These are phyloP conservation scores for Jatropha podagrica DNA, from an alignment of 441 rosid genomes.

Conservation along the genomic window DNA sequence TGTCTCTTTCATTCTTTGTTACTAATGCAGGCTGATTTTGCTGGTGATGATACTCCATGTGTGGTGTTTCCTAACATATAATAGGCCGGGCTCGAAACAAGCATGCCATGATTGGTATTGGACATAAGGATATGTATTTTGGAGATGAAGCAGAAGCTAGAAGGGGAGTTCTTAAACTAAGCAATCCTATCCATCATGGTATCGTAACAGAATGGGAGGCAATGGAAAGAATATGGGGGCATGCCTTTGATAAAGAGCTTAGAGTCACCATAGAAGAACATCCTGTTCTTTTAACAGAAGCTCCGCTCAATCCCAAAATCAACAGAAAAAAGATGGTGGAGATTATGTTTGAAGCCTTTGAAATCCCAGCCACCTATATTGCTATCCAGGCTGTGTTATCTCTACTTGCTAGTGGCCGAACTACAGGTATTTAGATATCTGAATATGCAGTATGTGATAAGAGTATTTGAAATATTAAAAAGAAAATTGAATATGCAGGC, in stretches of 20 bases:
- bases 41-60: conserved; percentile 26
- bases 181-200: conserved; percentile 20
- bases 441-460: too few relatives aligned
- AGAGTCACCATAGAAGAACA: conserved; percentile 24
- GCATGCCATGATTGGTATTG: conserved; percentile 15
- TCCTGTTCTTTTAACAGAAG: conserved; percentile 24
- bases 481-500: conserved; percentile 11
- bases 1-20: neutral
- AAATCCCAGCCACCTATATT: conserved; percentile 24
- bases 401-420: conserved; percentile 29
- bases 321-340: conserved; percentile 23
- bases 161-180: conserved; percentile 18
- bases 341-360: conserved; percentile 28
- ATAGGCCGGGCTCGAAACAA: conserved; percentile 23
- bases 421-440: conserved; percentile 16
- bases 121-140: conserved; percentile 22
- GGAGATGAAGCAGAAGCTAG: conserved; percentile 26
- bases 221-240: conserved; percentile 19
- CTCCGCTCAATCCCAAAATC: conserved; percentile 22
- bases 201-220: conserved; percentile 19
- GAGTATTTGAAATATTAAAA: neutral
- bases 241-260: conserved; percentile 14
- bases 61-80: conserved; percentile 19
- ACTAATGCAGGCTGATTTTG: conserved; percentile 22
- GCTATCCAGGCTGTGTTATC: conserved; percentile 32